Evolutionary conservation across 2,329 filamentous ascomycete genomes (phyloP).

Genomic region (Incumbomyces delicatus): DNA sequence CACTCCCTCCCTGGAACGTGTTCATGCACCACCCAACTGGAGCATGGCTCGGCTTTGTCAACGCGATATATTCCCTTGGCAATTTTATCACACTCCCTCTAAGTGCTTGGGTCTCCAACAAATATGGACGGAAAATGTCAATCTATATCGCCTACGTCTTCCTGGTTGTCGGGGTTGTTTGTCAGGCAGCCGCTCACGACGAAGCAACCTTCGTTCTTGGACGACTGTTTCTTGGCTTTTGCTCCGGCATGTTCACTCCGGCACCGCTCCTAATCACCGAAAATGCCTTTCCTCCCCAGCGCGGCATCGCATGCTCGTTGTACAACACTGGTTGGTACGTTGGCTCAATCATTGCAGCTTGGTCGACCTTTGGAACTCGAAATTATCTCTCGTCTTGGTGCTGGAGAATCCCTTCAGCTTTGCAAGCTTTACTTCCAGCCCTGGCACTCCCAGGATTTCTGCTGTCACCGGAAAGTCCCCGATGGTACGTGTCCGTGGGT

Average conservation of each 20-base stretch:
- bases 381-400: constrained; percentile 36
- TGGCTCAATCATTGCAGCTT: constrained; percentile 22
- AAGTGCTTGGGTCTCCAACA: constrained; percentile 27
- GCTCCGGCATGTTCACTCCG: constrained; percentile 26
- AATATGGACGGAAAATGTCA: constrained; percentile 26
- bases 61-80: constrained; percentile 25
- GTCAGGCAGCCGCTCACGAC: constrained; percentile 25
- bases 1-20: constrained; percentile 25
- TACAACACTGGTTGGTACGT: constrained; percentile 30
- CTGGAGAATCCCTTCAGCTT: constrained; percentile 57
- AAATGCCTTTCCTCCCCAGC: constrained; percentile 34
- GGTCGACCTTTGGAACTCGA: constrained; percentile 22
- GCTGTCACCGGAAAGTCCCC: constrained; percentile 58
- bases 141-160: constrained; percentile 27
- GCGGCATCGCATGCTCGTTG: constrained; percentile 26
- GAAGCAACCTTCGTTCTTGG: constrained; percentile 26
- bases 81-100: constrained; percentile 22
- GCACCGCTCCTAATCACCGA: constrained; percentile 35
- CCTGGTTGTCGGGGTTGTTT: constrained; percentile 22
- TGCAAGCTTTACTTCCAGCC: constrained; percentile 50
- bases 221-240: constrained; percentile 29
- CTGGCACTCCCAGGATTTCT: constrained; percentile 59
- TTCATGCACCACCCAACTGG: constrained; percentile 24
- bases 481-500: constrained; percentile 43
- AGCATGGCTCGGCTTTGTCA: constrained; percentile 25